Percentiles rank a stretch among this genome's conserved stretches.
These are phyloP conservation scores for Eimeria acervulina DNA, from an alignment of 169 alveolate species.

Conservation along the genomic window DNA sequence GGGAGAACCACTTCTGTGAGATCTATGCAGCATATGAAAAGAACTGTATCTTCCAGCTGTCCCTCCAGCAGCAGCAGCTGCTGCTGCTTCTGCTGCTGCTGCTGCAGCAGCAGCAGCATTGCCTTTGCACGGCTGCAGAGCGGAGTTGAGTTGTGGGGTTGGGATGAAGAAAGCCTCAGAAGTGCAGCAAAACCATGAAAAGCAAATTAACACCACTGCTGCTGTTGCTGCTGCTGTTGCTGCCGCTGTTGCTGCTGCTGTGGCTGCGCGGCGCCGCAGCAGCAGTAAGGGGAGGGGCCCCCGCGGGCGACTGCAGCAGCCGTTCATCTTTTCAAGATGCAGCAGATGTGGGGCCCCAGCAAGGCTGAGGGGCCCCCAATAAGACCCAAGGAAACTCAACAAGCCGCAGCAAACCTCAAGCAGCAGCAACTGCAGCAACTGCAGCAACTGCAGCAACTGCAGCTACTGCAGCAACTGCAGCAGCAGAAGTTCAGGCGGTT, in stretches of 20 bases:
- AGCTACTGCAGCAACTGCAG: neutral
- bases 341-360: neutral
- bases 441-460: neutral
- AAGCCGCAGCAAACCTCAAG: neutral
- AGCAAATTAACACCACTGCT: neutral
- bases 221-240: conserved; percentile 26
- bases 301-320: neutral
- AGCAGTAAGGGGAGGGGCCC: conserved; percentile 33
- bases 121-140: neutral
- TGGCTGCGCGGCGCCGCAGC: conserved; percentile 23
- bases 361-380: neutral
- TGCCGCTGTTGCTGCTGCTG: conserved; percentile 13
- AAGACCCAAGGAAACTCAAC: neutral
- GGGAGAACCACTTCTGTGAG: neutral
- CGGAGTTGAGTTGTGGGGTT: neutral
- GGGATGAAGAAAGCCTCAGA: neutral
- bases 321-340: neutral
- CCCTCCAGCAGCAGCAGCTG: conserved; percentile 16
- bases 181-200: neutral
- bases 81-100: neutral
- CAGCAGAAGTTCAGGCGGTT: neutral
- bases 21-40: neutral
- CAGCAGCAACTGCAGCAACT: neutral
- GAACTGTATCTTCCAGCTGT: neutral
- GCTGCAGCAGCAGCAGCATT: neutral